Conservation (phyloP, 2,329 filamentous ascomycete genomes). For the Sporothrix curviconia region DNA sequence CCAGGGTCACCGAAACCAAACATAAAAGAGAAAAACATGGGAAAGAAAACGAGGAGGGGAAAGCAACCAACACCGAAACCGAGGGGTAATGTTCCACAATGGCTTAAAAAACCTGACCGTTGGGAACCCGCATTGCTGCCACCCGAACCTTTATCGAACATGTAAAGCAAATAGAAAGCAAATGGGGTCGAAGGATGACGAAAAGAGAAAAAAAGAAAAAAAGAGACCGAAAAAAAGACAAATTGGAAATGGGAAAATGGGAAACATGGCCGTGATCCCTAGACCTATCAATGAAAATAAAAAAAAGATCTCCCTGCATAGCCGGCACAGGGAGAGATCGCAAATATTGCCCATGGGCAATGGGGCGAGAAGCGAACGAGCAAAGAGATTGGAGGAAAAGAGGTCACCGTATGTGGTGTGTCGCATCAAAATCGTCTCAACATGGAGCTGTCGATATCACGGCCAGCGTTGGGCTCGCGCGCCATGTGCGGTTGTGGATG, state of each 20-base stretch:
- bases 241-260: too few species aligned
- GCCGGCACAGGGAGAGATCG: not conserved
- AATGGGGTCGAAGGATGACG: not conserved
- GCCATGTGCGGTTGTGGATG: conserved; percentile 31
- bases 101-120: not conserved
- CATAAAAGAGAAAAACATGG: not conserved
- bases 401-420: too few species aligned
- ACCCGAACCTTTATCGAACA: conserved; percentile 2
- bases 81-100: not conserved
- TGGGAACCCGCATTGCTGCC: conserved; percentile 15
- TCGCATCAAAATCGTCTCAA: conserved; percentile 37
- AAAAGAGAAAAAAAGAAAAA: not conserved
- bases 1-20: conserved; percentile 6
- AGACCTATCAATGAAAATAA: not conserved
- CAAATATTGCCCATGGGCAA: not conserved
- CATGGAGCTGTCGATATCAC: conserved; percentile 51
- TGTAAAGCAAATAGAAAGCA: not conserved
- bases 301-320: not conserved
- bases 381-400: not conserved
- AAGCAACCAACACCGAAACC: not conserved
- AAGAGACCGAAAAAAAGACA: not conserved
- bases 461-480: conserved; percentile 29
- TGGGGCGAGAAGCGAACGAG: not conserved
- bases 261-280: too few species aligned
- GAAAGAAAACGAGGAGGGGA: not conserved